Evolutionary conservation across 352 stramenopile species (phyloP).

Genomic region (Pythium rhizo-oryzae): DNA sequence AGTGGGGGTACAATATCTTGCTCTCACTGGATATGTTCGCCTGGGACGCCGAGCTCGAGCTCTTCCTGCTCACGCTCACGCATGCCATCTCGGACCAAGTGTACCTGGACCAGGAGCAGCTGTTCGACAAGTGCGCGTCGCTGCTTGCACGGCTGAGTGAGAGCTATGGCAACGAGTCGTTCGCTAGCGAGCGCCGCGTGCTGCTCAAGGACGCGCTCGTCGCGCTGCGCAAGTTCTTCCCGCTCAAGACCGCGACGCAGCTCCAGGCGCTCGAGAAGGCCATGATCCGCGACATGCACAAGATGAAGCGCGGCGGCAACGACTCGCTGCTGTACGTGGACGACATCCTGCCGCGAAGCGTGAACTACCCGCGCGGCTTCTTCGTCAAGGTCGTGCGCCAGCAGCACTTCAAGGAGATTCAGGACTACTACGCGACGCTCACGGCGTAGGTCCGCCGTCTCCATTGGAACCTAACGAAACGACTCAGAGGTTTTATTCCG

Average conservation of each 20-base stretch:
- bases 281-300: conserved; percentile 81
- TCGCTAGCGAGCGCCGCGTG: conserved; percentile 52
- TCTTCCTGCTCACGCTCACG: conserved; percentile 78
- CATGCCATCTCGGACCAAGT: conserved; percentile 67
- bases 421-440: conserved; percentile 70
- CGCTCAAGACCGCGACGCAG: conserved; percentile 71
- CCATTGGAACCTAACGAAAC: too few species aligned
- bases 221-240: conserved; percentile 76
- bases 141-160: conserved; percentile 52
- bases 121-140: conserved; percentile 56
- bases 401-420: conserved; percentile 86
- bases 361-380: conserved; percentile 59
- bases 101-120: conserved; percentile 71
- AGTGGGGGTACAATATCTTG: conserved; percentile 89
- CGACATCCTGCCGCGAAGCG: conserved; percentile 57
- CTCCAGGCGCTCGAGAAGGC: conserved; percentile 76
- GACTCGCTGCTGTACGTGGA: conserved; percentile 78
- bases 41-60: conserved; percentile 81
- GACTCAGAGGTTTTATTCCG: not conserved
- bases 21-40: conserved; percentile 61
- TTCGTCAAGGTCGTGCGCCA: conserved; percentile 80
- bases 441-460: conserved; percentile 36
- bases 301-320: conserved; percentile 68
- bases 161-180: conserved; percentile 60
- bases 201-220: conserved; percentile 76